Percentiles rank a stretch among this genome's conserved stretches.
These are phyloP conservation scores for Magnaporthales sp. DNA, from an alignment of 2,329 filamentous ascomycete genomes.

Conservation along the genomic window DNA sequence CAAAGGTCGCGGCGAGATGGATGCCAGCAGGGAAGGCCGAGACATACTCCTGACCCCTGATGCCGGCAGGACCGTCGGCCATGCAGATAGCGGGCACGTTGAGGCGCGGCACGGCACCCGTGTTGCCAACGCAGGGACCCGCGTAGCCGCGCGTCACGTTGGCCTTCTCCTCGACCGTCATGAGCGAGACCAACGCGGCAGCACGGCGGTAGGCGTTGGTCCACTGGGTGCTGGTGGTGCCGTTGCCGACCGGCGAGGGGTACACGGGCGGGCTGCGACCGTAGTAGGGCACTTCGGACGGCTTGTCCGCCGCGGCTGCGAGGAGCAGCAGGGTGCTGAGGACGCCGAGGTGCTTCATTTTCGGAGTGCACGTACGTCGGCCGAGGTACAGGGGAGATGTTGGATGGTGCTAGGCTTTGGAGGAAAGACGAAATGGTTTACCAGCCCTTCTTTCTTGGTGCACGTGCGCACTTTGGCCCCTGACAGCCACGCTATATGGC, in stretches of 20 bases:
- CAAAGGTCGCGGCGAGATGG: constrained; percentile 64
- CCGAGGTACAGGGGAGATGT: neutral
- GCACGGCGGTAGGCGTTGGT: constrained; percentile 24
- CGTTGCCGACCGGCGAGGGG: constrained; percentile 20
- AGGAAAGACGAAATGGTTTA: neutral
- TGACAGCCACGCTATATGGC: neutral
- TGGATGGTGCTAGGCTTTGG: neutral
- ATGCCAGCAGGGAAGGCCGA: constrained; percentile 56
- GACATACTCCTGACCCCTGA: constrained; percentile 24
- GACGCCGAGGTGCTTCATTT: neutral
- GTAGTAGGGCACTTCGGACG: constrained; percentile 22
- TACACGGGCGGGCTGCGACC: constrained; percentile 25
- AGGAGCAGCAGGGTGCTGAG: neutral
- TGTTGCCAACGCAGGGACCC: constrained; percentile 23
- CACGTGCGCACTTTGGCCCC: neutral
- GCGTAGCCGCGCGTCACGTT: constrained; percentile 27
- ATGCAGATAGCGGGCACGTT: constrained; percentile 33
- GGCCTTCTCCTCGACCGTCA: constrained; percentile 31
- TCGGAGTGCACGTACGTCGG: neutral
- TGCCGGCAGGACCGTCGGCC: constrained; percentile 28
- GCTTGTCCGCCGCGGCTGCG: constrained; percentile 2
- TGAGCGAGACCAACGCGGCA: constrained; percentile 22
- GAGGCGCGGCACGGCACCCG: constrained; percentile 26
- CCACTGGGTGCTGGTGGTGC: constrained; percentile 21
- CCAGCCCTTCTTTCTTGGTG: neutral